phyloP scores from a whole-genome alignment of 2,329 filamentous ascomycete genomes.

The Neonectria faginata region DNA sequence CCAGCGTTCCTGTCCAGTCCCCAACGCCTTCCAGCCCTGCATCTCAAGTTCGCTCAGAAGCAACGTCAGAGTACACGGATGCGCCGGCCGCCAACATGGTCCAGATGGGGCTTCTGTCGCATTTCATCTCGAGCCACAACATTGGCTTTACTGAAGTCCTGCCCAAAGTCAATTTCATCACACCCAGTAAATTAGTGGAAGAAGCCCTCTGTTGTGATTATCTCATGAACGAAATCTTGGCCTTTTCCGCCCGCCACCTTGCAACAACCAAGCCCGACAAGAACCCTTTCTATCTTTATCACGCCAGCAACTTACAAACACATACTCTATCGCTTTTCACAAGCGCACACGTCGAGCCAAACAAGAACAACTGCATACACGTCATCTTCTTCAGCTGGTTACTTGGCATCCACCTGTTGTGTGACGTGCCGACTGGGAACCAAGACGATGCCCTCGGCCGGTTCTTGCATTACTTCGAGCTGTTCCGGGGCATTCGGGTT shows the following conservation, averaged over 20 bases:
- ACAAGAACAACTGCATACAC: not conserved
- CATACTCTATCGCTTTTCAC: slow-evolving; percentile 5
- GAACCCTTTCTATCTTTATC: not conserved
- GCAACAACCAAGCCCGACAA: not conserved
- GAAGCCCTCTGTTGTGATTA: slow-evolving; percentile 1
- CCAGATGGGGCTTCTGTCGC: slow-evolving; percentile 1
- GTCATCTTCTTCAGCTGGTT: slow-evolving; percentile 12
- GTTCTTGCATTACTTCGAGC: slow-evolving; percentile 10
- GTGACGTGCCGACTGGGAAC: slow-evolving; percentile 3
- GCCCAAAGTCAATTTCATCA: not conserved
- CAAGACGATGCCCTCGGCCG: not conserved
- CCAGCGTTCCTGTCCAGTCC: slow-evolving; percentile 1
- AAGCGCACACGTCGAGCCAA: not conserved
- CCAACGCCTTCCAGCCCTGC: slow-evolving; percentile 2
- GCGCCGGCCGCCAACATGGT: not conserved
- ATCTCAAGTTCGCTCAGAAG: not conserved
- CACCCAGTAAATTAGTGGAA: not conserved
- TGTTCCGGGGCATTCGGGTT: slow-evolving; percentile 5
- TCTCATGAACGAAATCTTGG: slow-evolving; percentile 12
- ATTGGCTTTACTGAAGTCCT: not conserved
- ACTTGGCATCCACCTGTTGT: slow-evolving; percentile 7
- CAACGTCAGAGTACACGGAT: not conserved
- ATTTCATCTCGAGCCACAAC: not conserved
- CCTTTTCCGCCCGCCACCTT: slow-evolving; percentile 10
- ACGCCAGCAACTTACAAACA: slow-evolving; percentile 1